Evolutionary conservation across 2,329 filamentous ascomycete species (phyloP).

Genomic region (Trichoderma koningiopsis): DNA sequence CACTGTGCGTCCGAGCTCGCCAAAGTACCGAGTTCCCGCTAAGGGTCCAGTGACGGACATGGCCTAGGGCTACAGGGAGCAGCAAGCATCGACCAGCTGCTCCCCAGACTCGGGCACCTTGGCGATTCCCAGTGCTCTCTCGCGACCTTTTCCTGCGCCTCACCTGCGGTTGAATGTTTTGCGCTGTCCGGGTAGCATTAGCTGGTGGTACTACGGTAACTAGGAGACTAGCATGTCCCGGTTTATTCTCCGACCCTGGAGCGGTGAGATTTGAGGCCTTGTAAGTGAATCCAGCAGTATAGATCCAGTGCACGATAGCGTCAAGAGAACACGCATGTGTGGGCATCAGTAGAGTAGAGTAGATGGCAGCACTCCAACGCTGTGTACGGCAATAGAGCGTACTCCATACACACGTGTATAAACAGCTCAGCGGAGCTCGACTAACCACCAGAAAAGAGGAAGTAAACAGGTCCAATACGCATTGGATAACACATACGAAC

Average conservation of each 20-base stretch:
- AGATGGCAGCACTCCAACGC: neutral
- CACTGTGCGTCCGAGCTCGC: neutral
- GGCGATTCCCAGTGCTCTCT: neutral
- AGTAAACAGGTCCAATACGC: neutral
- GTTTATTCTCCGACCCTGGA: neutral
- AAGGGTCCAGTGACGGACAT: conserved; percentile 10
- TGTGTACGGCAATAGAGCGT: neutral
- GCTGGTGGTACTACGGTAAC: neutral
- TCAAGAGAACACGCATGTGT: neutral
- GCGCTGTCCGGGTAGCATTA: neutral
- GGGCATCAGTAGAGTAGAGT: neutral
- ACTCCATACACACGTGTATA: neutral
- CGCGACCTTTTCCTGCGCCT: neutral
- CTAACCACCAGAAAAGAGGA: neutral
- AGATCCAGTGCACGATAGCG: neutral
- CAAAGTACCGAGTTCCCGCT: conserved; percentile 8
- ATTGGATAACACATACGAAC: neutral
- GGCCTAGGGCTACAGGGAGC: conserved; percentile 18
- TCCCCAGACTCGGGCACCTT: conserved; percentile 2
- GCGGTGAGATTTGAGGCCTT: neutral
- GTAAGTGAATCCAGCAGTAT: neutral
- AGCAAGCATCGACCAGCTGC: conserved; percentile 15
- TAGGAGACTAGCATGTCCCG: neutral
- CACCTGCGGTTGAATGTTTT: neutral
- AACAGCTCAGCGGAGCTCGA: neutral